A percentile compares a stretch with the other conserved stretches of the same genome.
These are phyloP conservation scores for Exophiala sp. DNA, from an alignment of 2,329 filamentous ascomycete genomes.

Conservation along the genomic window DNA sequence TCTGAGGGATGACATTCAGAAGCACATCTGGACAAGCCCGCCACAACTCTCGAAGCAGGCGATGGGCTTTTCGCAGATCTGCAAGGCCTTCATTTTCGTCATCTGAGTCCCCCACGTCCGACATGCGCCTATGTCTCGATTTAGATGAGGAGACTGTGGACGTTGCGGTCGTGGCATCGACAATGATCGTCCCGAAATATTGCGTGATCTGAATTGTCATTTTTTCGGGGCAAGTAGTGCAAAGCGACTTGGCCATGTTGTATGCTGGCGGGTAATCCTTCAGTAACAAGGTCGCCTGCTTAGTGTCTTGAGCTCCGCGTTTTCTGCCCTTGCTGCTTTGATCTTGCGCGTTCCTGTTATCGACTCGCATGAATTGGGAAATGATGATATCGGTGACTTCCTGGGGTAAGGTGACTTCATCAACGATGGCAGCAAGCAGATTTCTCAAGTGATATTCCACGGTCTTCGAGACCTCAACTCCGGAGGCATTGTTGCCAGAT, in stretches of 20 bases:
- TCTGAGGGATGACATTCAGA: conserved; percentile 85
- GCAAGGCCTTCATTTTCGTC: conserved; percentile 76
- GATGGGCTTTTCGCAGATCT: conserved; percentile 83
- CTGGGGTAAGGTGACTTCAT: conserved; percentile 74
- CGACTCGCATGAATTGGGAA: conserved; percentile 87
- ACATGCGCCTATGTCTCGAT: conserved; percentile 40
- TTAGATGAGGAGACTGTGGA: conserved; percentile 37
- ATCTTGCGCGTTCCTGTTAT: conserved; percentile 55
- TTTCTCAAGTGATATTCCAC: conserved; percentile 89
- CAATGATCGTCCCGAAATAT: conserved; percentile 94
- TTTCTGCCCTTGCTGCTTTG: conserved; percentile 53
- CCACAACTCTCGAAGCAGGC: conserved; percentile 87
- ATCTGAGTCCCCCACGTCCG: conserved; percentile 56
- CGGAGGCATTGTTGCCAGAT: conserved; percentile 64
- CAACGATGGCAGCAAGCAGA: conserved; percentile 75
- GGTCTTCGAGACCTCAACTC: conserved; percentile 83
- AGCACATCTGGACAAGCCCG: conserved; percentile 81
- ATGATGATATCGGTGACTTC: conserved; percentile 88
- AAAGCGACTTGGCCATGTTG: conserved; percentile 92
- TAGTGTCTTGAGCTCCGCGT: conserved; percentile 58
- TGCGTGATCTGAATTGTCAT: conserved; percentile 93
- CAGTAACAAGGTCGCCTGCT: conserved; percentile 73
- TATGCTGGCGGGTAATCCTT: conserved; percentile 90
- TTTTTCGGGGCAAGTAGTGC: conserved; percentile 80
- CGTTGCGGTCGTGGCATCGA: conserved; percentile 61